Base-by-base conservation (phyloP, 345 rosid genomes). In the Acer yangbiense region DNA sequence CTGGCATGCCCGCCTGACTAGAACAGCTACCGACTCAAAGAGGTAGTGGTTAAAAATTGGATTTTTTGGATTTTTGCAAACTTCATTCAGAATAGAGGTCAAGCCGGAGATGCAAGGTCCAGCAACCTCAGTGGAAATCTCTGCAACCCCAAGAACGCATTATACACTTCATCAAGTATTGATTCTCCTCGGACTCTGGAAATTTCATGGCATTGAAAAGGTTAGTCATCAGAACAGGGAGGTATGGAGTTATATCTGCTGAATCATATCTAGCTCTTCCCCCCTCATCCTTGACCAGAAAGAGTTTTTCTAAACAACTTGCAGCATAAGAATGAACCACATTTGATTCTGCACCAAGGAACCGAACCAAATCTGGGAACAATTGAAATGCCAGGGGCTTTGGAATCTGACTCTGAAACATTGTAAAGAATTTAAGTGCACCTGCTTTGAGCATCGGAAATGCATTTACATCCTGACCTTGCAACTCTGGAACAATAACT, bases 281-380 rank as follows among this genome's bases (percentile, higher is more conserved):
- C n/a, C 89, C 90, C 69, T 94, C 97, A n/a, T 94, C 98, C 94
- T 88, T 96, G 52, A 96, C 98, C 75, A 91, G 79, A 89, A 96
- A 84, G 20, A 96, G 92, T 81, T 94, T 96, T 81, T 96, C 99
- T 80, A 94, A 88, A 79, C 98, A 96, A 75, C 88, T 92, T 23
- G 99, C 98, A 80, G 99, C 97, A 76, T 96, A 94, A 76, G 99
- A 96, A 84, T 96, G 99, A 78, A 96, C 98, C 63, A 92, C 99
- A 71, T 90, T 90, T 14, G 97, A 90, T 85, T 91, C 94, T 35
- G 98, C 91, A 54, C 77, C 85, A 65, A 96, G 97, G 79, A 85
- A 93, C 78, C 94, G 86, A 73, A 89, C 86, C 87, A 96, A 75
- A 80, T 91, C 90, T 0, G 94, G 89, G 69, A 96, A 88, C 83